Percentiles rank a stretch among this genome's conserved stretches.
Evolutionary conservation across 495 filamentous ascomycete species (phyloP).

Genomic region (Neurospora intermedia): DNA sequence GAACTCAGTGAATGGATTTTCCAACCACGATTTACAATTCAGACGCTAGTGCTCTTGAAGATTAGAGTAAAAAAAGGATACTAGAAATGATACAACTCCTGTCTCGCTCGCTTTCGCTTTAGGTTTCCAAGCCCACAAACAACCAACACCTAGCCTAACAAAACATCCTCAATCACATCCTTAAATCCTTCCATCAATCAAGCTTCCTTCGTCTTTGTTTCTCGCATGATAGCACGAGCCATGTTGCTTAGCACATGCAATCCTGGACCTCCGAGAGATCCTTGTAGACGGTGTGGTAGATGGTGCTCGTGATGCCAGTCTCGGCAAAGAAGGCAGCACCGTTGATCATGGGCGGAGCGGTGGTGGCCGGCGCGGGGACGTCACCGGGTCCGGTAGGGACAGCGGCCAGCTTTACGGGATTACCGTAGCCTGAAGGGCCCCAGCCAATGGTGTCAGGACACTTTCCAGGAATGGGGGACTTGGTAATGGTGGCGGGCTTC

Average conservation of each 20-base stretch:
- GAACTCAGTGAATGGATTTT: neutral
- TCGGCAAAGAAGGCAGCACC: neutral
- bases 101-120: neutral
- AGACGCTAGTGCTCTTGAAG: neutral
- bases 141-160: neutral
- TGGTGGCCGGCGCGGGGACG: conserved; percentile 4
- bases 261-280: conserved; percentile 15
- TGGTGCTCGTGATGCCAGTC: conserved; percentile 12
- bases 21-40: neutral
- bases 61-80: no score
- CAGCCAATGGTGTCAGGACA: conserved; percentile 22
- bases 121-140: neutral
- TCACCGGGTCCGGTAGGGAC: conserved; percentile 5
- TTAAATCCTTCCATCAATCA: neutral
- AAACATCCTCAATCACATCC: neutral
- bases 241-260: neutral
- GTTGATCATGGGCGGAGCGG: conserved; percentile 1
- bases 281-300: conserved; percentile 18
- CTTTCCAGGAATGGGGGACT: conserved; percentile 5
- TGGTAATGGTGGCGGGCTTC: neutral
- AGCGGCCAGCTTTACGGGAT: conserved; percentile 12
- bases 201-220: neutral
- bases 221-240: neutral
- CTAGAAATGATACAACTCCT: no score
- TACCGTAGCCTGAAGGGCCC: conserved; percentile 16